These are phyloP conservation scores for Aulographum hederae DNA, from an alignment of 2,329 filamentous ascomycete genomes.

Conservation along the genomic window DNA sequence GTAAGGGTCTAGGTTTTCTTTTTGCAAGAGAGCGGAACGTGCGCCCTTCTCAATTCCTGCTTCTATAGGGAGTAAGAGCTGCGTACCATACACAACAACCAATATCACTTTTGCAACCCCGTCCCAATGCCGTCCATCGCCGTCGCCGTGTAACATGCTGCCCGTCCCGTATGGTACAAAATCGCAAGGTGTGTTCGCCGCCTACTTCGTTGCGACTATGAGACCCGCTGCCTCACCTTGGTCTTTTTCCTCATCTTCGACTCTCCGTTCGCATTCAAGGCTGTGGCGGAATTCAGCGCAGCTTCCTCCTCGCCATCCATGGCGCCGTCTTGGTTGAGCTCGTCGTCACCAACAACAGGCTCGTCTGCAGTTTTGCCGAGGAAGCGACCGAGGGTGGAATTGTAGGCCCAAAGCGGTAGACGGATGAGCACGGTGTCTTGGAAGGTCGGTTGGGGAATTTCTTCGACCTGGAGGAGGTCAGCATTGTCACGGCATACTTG, in stretches of 20 bases:
- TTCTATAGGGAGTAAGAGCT: too few species aligned
- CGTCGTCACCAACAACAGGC: slow-evolving; percentile 14
- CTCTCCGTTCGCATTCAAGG: slow-evolving; percentile 26
- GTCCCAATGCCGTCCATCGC: too few species aligned
- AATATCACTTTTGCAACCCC: too few species aligned
- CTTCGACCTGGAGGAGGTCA: slow-evolving; percentile 40
- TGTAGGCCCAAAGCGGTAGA: slow-evolving; percentile 58
- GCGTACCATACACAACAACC: too few species aligned
- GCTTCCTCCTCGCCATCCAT: slow-evolving; percentile 14
- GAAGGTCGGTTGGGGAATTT: slow-evolving; percentile 61
- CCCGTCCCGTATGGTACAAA: too few species aligned
- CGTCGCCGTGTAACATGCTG: too few species aligned
- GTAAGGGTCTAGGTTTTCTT: too few species aligned
- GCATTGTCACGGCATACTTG: slow-evolving; percentile 4
- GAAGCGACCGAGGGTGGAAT: slow-evolving; percentile 23
- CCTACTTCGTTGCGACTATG: too few species aligned
- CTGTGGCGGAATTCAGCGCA: slow-evolving; percentile 21
- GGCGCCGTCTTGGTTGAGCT: slow-evolving; percentile 17
- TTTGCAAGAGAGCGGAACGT: too few species aligned
- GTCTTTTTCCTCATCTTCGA: slow-evolving; percentile 15
- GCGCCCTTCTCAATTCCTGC: too few species aligned
- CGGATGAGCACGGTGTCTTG: slow-evolving; percentile 68
- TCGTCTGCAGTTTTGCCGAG: slow-evolving; percentile 12
- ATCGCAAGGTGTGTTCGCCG: too few species aligned
- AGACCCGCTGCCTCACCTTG: slow-evolving; percentile 2